phyloP scores from a whole-genome alignment of 2,329 filamentous ascomycete genomes.

The Aphanocladium album region DNA sequence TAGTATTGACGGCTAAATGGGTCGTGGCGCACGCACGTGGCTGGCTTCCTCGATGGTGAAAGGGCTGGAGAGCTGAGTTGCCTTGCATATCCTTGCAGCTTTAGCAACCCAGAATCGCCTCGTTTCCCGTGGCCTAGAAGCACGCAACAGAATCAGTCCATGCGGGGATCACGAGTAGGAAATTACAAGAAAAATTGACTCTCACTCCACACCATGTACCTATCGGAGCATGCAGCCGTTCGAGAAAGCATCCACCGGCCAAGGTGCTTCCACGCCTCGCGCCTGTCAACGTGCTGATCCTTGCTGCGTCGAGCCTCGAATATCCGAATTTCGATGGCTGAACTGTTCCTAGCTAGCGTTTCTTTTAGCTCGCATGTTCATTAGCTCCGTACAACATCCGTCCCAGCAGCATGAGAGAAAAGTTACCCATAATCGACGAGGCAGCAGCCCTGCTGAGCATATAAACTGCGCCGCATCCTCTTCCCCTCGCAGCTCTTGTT shows the following conservation, averaged over 20 bases:
- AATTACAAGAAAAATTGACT: background rate
- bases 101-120: too few relatives aligned
- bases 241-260: background rate
- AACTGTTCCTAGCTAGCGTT: background rate
- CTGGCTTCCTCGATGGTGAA: constrained; percentile 4
- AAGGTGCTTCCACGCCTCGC: background rate
- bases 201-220: background rate
- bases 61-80: background rate
- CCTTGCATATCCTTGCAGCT: constrained; percentile 1
- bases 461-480: background rate
- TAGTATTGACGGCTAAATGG: background rate
- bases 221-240: background rate
- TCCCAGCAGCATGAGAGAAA: background rate
- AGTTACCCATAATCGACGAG: background rate
- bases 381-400: background rate
- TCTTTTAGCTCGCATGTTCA: background rate
- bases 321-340: background rate
- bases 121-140: background rate
- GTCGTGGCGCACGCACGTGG: constrained; percentile 10
- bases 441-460: background rate
- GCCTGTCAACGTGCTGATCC: constrained; percentile 10
- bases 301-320: constrained; percentile 1
- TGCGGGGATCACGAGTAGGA: background rate
- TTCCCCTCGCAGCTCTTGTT: background rate
- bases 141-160: background rate